These are phyloP conservation scores for Ganoderma multipileum DNA, from an alignment of 1,284 basidiomycete species.

Conservation along the genomic window DNA sequence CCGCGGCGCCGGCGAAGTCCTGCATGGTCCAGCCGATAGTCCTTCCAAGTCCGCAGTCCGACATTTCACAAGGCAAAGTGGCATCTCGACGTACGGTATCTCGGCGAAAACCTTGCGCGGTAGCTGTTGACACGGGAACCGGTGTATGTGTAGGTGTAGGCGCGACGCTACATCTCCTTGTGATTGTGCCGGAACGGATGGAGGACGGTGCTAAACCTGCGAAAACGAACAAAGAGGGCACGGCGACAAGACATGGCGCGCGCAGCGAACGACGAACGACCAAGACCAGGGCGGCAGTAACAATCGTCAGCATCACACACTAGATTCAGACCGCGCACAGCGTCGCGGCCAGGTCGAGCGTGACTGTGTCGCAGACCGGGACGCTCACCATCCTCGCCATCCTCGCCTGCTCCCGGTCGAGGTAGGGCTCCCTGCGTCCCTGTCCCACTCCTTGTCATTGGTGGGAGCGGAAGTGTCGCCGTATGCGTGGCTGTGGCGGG, in stretches of 20 bases:
- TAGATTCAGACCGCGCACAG: not conserved
- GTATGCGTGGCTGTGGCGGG: slow-evolving; percentile 14
- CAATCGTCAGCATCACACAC: not conserved
- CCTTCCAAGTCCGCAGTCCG: not conserved
- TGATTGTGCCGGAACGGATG: slow-evolving; percentile 22
- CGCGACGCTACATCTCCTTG: not conserved
- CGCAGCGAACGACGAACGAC: not conserved
- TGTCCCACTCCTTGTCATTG: not conserved
- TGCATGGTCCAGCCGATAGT: not conserved
- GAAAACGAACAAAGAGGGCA: not conserved
- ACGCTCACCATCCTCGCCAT: slow-evolving; percentile 34
- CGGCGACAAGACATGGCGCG: not conserved
- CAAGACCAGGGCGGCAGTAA: not conserved
- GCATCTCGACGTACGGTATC: not conserved
- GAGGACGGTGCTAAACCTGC: slow-evolving; percentile 23
- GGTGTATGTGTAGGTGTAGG: not conserved
- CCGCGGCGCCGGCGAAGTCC: not conserved
- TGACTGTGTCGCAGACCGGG: slow-evolving; percentile 15
- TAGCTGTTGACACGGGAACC: not conserved
- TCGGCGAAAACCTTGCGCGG: not conserved
- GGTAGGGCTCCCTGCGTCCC: slow-evolving; percentile 2
- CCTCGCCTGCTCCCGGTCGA: slow-evolving; percentile 6
- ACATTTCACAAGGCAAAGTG: not conserved
- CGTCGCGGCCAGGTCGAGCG: not conserved
- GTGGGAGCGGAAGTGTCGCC: not conserved